Base-by-base conservation (phyloP, 768 basidiomycete species). In the Mycena vulgaris region DNA sequence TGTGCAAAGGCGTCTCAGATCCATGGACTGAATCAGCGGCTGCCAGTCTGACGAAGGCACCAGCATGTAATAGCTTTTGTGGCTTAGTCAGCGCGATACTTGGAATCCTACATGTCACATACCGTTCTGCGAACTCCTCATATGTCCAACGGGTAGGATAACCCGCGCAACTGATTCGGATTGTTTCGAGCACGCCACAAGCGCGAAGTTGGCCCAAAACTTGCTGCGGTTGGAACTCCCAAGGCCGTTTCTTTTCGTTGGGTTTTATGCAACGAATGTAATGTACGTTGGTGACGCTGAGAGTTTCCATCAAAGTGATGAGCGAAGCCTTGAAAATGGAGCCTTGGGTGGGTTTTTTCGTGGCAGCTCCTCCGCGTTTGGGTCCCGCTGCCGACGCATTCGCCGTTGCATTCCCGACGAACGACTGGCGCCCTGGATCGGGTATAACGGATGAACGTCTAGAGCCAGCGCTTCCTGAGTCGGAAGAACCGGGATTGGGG, bases 241-340 rank as follows among this genome's bases (percentile, higher is more conserved):
- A 99, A 40, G 98, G 96, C 61, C 88, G 90, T 84, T 99, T 99
- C 72, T 89, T 88, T 77, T 99, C 98, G 79, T 99, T 99, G 3
- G 98, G 98, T 80, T 99, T 99, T 85, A 99, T 99, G 80, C 98
- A 99, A 53, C 98, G 91, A 77, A 99, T 99, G 78, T 99, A 99
- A 78, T 99, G 98, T 0, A 98, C 98, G 76, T 99, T 98, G 16
- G 98, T 99, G 68, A 95, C 93, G 76, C 95, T 93, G 73, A 99
- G 92, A 0, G 98, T 99, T 40, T 98, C 96, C 97, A 99, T 99
- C 49, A 99, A 85, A 55, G 90, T 93, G 78, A 94, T 93, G 60
- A 99, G 83, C 0, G 97, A 98, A 2, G 93, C 90, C 79, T 99
- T 99, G 89, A 99, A 99, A 79, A 99, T 99, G 8, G 95, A 97